Percentiles rank a stretch among this genome's conserved stretches.
Evolutionary conservation across 495 filamentous ascomycete species (phyloP).

Genomic region (Tuber melanosporum): DNA sequence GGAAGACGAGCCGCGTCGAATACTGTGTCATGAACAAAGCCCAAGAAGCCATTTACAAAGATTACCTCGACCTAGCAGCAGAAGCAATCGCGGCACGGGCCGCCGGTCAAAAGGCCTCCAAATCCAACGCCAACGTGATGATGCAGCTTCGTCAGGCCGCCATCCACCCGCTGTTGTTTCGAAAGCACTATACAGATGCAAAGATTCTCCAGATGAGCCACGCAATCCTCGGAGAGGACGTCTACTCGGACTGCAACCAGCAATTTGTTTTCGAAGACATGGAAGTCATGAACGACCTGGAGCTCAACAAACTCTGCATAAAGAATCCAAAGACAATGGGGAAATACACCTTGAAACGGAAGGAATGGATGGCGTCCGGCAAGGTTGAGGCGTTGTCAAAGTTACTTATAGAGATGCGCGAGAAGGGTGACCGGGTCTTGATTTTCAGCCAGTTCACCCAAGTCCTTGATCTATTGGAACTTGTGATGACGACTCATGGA

Average conservation of each 20-base stretch:
- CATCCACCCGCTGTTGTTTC: constrained; percentile 84
- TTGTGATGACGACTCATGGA: constrained; percentile 65
- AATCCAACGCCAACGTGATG: constrained; percentile 64
- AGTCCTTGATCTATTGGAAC: constrained; percentile 81
- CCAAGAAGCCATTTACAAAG: constrained; percentile 66
- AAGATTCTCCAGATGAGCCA: constrained; percentile 71
- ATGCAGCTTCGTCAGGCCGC: constrained; percentile 89
- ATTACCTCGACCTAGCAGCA: constrained; percentile 51
- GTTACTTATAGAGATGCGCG: constrained; percentile 63
- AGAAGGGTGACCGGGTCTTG: constrained; percentile 77
- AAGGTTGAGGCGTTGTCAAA: constrained; percentile 73
- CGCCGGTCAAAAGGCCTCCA: constrained; percentile 52
- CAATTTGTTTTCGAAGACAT: constrained; percentile 67
- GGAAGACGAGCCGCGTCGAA: constrained; percentile 70
- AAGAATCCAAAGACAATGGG: constrained; percentile 62
- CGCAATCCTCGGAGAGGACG: constrained; percentile 60
- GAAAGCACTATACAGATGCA: constrained; percentile 66
- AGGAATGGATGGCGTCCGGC: constrained; percentile 87
- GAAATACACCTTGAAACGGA: constrained; percentile 61
- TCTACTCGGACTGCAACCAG: constrained; percentile 54
- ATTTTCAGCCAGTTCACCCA: constrained; percentile 90
- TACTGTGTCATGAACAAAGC: constrained; percentile 66
- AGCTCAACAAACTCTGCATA: constrained; percentile 71
- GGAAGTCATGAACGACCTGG: constrained; percentile 68
- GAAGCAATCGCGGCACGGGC: constrained; percentile 54